Percentiles rank a stretch among this genome's conserved stretches.
Conservation (phyloP, 371 early-diverging fungal genomes). For the Mucor velutinosus region DNA sequence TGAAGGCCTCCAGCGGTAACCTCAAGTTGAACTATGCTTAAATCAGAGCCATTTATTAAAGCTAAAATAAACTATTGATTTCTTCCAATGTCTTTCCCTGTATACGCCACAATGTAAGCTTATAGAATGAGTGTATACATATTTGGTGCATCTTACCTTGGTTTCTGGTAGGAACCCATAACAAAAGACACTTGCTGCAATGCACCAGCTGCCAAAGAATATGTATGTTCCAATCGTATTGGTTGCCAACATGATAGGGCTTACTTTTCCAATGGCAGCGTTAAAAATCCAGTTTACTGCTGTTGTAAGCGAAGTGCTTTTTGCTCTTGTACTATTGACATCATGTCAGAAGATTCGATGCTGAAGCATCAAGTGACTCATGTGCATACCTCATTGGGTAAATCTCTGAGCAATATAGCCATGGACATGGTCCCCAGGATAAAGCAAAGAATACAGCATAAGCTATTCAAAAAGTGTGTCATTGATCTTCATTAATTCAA, state of each 20-base stretch:
- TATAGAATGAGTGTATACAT: not conserved
- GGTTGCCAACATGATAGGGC: conserved; percentile 32
- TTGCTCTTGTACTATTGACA: conserved; percentile 20
- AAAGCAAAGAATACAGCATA: conserved; percentile 36
- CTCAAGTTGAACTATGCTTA: not conserved
- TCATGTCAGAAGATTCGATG: not conserved
- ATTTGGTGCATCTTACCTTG: conserved; percentile 18
- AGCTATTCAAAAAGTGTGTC: not conserved
- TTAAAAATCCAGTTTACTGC: conserved; percentile 59
- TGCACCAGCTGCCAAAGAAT: conserved; percentile 39
- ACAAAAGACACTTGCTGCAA: conserved; percentile 24
- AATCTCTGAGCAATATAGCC: conserved; percentile 63
- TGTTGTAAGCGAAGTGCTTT: conserved; percentile 34
- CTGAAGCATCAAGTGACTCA: not conserved
- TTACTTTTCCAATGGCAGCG: conserved; percentile 37
- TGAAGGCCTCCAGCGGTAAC: not conserved
- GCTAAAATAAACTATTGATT: conserved; percentile 25
- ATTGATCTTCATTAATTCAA: not conserved
- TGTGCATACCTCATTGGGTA: conserved; percentile 34
- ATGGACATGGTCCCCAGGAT: conserved; percentile 44
- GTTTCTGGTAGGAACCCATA: conserved; percentile 32
- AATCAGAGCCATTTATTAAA: not conserved
- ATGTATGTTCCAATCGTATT: conserved; percentile 45
- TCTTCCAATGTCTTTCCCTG: conserved; percentile 37
- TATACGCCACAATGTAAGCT: not conserved